A percentile compares a stretch with the other conserved stretches of the same genome.
Evolutionary conservation across 805 yeast genomes (phyloP).

Genomic region (Huiozyma naganishii): DNA sequence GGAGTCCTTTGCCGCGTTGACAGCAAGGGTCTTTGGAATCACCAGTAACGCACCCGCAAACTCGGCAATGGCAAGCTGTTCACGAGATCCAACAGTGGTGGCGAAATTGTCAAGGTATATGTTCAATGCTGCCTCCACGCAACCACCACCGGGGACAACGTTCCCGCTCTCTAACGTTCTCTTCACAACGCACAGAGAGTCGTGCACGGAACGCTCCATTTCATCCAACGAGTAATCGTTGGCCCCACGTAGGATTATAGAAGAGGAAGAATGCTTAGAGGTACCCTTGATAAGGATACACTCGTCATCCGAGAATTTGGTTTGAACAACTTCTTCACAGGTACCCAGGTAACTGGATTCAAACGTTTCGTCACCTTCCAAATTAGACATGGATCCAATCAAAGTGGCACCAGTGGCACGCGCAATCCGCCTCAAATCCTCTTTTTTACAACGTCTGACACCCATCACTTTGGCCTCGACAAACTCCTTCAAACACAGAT

Average conservation of each 20-base stretch:
- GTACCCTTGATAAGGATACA: slow-evolving; percentile 88
- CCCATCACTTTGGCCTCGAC: slow-evolving; percentile 90
- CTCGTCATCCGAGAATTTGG: slow-evolving; percentile 89
- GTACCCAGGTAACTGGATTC: slow-evolving; percentile 76
- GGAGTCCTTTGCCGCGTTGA: slow-evolving; percentile 95
- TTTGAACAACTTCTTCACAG: slow-evolving; percentile 87
- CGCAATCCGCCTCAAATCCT: slow-evolving; percentile 92
- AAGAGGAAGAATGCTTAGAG: slow-evolving; percentile 80
- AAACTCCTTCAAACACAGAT: slow-evolving; percentile 80
- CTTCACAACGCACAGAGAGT: slow-evolving; percentile 87
- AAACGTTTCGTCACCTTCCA: slow-evolving; percentile 92
- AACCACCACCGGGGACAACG: slow-evolving; percentile 98
- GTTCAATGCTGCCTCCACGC: slow-evolving; percentile 94
- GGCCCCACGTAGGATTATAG: slow-evolving; percentile 89
- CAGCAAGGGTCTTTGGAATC: slow-evolving; percentile 94
- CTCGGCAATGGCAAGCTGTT: slow-evolving; percentile 95
- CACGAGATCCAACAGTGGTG: slow-evolving; percentile 94
- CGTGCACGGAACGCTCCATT: slow-evolving; percentile 96
- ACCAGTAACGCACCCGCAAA: slow-evolving; percentile 83
- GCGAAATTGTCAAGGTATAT: slow-evolving; percentile 94
- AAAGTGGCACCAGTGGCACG: slow-evolving; percentile 96
- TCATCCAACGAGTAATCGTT: slow-evolving; percentile 93
- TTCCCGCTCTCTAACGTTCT: slow-evolving; percentile 89
- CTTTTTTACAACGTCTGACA: slow-evolving; percentile 93
- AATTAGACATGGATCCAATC: slow-evolving; percentile 74